A percentile compares a stretch with the other conserved stretches of the same genome.
These are phyloP conservation scores for Jacaranda copaia DNA, from an alignment of 257 asterid species.

Conservation along the genomic window DNA sequence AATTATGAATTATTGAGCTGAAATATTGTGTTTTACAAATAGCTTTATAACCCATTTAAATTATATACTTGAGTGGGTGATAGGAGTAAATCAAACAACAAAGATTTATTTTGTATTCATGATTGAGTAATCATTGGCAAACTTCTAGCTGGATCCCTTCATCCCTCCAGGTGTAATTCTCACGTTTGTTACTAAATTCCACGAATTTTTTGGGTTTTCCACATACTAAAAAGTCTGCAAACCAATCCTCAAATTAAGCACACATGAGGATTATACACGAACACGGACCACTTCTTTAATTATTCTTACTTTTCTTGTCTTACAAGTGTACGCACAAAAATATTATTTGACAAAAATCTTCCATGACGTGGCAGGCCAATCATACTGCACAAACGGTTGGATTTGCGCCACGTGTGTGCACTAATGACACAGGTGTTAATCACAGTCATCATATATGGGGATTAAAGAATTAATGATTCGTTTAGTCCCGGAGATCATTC, in stretches of 20 bases:
- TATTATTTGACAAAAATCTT: background rate
- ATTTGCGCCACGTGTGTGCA: slow-evolving; percentile 27
- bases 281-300: slow-evolving; percentile 30
- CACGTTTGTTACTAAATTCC: slow-evolving; percentile 20
- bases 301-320: slow-evolving; percentile 35
- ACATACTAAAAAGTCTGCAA: background rate
- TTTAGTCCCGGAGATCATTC: slow-evolving; percentile 16
- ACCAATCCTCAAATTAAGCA: slow-evolving; percentile 38
- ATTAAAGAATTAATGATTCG: slow-evolving; percentile 21
- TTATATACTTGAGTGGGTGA: no score
- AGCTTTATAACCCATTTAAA: no score
- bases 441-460: slow-evolving; percentile 12
- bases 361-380: slow-evolving; percentile 46
- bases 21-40: no score
- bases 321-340: slow-evolving; percentile 40
- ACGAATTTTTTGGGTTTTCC: background rate
- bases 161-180: slow-evolving; percentile 26
- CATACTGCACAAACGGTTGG: slow-evolving; percentile 18
- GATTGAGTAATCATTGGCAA: slow-evolving; percentile 41
- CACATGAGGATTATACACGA: slow-evolving; percentile 14
- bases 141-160: slow-evolving; percentile 27
- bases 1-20: no score
- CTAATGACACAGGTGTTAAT: background rate
- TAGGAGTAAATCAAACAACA: background rate
- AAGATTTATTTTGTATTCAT: background rate